A percentile compares a stretch with the other conserved stretches of the same genome.
These are phyloP conservation scores for Pythium rishiriense DNA, from an alignment of 352 stramenopile species.

Conservation along the genomic window DNA sequence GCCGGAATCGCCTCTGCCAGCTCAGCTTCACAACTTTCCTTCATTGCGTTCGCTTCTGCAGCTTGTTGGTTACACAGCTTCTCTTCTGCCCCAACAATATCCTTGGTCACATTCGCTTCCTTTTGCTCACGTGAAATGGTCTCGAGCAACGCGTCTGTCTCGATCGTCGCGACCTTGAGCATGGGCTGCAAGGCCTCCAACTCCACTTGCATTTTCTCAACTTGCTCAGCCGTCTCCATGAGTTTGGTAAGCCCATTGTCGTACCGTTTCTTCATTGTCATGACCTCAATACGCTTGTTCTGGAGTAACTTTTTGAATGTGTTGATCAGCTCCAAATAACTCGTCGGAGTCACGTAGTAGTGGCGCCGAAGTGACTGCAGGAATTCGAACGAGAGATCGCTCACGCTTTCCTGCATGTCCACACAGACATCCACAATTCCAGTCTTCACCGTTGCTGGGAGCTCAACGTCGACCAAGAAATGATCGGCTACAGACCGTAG, in stretches of 20 bases:
- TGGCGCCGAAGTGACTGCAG: conserved; percentile 87
- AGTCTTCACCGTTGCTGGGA: conserved; percentile 70
- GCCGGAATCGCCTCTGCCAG: conserved; percentile 92
- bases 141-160: conserved; percentile 89
- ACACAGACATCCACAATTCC: conserved; percentile 95
- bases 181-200: conserved; percentile 92
- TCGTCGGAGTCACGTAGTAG: conserved; percentile 96
- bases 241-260: conserved; percentile 94
- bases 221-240: conserved; percentile 92
- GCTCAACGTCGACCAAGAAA: conserved; percentile 89
- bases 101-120: conserved; percentile 86
- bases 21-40: conserved; percentile 90
- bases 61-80: conserved; percentile 87
- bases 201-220: conserved; percentile 93
- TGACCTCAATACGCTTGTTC: conserved; percentile 90
- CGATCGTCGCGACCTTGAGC: conserved; percentile 90
- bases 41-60: conserved; percentile 87
- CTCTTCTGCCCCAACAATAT: conserved; percentile 82
- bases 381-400: conserved; percentile 78
- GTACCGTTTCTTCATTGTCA: conserved; percentile 90
- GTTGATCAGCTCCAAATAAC: conserved; percentile 94
- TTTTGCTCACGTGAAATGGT: conserved; percentile 89
- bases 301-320: conserved; percentile 94
- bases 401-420: conserved; percentile 94
- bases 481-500: conserved; percentile 91